phyloP scores from a whole-genome alignment of 768 basidiomycete species.

The Leucocoprinus sp. region DNA sequence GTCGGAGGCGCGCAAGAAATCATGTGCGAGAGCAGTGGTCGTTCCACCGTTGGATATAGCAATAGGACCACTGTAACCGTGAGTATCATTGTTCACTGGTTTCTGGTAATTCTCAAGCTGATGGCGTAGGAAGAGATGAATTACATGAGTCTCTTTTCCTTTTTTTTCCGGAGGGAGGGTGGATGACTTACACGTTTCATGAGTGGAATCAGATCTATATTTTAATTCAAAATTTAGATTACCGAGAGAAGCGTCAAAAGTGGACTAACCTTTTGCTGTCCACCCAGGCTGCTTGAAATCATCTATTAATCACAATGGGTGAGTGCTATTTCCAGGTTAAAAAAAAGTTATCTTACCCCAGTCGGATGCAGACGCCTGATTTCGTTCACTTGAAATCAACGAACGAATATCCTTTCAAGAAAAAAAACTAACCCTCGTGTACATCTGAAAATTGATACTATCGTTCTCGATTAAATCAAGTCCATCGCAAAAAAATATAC shows the following conservation, averaged over 20 bases:
- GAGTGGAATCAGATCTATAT: slow-evolving; percentile 52
- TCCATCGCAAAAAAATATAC: neutral
- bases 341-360: slow-evolving; percentile 39
- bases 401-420: too few relatives aligned
- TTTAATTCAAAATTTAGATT: neutral
- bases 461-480: neutral
- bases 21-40: slow-evolving; percentile 55
- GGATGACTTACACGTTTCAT: slow-evolving; percentile 49
- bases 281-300: slow-evolving; percentile 69
- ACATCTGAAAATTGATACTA: slow-evolving; percentile 78
- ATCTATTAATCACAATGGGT: slow-evolving; percentile 33
- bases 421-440: slow-evolving; percentile 40
- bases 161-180: neutral
- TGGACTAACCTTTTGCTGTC: slow-evolving; percentile 46
- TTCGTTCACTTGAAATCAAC: neutral
- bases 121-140: neutral
- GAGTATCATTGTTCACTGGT: slow-evolving; percentile 55
- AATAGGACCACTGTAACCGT: slow-evolving; percentile 69
- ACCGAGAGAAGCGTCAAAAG: neutral
- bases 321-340: neutral
- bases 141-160: neutral
- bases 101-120: slow-evolving; percentile 74
- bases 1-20: slow-evolving; percentile 59
- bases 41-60: slow-evolving; percentile 65
- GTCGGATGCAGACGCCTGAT: slow-evolving; percentile 62